Evolutionary conservation across 1,284 basidiomycete species (phyloP).

Genomic region (Phellopilus nigrolimitatus): DNA sequence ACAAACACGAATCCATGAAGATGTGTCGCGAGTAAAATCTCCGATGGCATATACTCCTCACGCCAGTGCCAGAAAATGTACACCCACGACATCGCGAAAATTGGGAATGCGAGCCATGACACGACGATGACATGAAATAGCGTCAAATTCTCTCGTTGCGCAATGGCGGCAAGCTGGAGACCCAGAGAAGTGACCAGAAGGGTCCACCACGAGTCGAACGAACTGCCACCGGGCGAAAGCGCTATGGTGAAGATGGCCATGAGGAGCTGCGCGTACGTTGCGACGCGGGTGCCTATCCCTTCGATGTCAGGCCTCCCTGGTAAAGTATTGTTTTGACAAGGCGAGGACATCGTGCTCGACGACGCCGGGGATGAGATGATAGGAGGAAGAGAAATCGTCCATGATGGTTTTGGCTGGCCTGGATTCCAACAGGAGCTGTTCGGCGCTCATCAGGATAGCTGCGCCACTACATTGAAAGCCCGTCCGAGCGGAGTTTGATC

Average conservation of each 20-base stretch:
- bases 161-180: constrained; percentile 19
- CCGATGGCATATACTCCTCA: constrained; percentile 12
- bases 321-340: constrained; percentile 10
- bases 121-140: constrained; percentile 18
- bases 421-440: not conserved
- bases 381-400: not conserved
- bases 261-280: constrained; percentile 19
- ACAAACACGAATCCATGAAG: constrained; percentile 19
- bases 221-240: constrained; percentile 12
- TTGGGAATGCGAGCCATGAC: constrained; percentile 16
- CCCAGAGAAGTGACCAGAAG: constrained; percentile 18
- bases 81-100: constrained; percentile 20
- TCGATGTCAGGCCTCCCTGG: constrained; percentile 19
- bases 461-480: too few species aligned
- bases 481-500: too few species aligned
- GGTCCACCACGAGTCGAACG: constrained; percentile 21
- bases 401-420: not conserved
- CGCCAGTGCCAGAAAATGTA: constrained; percentile 20
- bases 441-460: too few species aligned
- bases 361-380: not conserved
- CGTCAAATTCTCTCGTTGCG: constrained; percentile 12
- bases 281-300: constrained; percentile 20
- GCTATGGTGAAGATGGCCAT: constrained; percentile 19
- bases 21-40: constrained; percentile 17
- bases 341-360: constrained; percentile 4